These are phyloP conservation scores for Auriculariales sp. DNA, from an alignment of 768 basidiomycete species.

Conservation along the genomic window DNA sequence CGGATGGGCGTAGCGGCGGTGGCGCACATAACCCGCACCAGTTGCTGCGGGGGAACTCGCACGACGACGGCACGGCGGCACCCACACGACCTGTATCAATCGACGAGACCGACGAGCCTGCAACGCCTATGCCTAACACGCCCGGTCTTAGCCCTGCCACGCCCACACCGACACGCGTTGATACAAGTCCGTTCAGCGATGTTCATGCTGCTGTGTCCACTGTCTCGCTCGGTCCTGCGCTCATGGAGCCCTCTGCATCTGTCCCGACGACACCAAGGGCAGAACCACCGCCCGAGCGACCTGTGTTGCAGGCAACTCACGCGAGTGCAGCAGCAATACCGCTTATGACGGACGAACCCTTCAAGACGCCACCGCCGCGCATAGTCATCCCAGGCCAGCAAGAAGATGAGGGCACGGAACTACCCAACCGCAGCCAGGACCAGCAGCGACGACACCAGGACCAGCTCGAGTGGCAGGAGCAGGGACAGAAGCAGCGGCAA, in stretches of 20 bases:
- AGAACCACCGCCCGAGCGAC: no score
- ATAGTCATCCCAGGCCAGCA: not conserved
- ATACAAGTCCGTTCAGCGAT: not conserved
- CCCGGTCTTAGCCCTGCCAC: not conserved
- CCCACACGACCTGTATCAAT: not conserved
- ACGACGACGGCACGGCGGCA: not conserved
- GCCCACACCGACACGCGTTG: not conserved
- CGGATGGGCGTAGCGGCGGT: no score
- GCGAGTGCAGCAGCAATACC: not conserved
- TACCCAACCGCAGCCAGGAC: not conserved
- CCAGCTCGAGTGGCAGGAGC: not conserved
- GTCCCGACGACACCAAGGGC: not conserved
- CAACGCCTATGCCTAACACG: not conserved
- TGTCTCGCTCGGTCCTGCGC: not conserved
- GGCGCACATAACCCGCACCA: not conserved
- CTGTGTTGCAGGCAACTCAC: not conserved
- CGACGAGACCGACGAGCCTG: not conserved
- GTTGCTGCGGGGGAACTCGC: not conserved
- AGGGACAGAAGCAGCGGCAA: no score
- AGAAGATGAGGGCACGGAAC: not conserved
- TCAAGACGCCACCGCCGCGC: not conserved
- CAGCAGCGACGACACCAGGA: not conserved
- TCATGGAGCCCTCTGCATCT: not conserved
- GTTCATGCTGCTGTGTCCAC: not conserved
- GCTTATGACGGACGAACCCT: not conserved